Evolutionary conservation across 768 basidiomycete genomes (phyloP).

Genomic region (Jaapia argillacea): DNA sequence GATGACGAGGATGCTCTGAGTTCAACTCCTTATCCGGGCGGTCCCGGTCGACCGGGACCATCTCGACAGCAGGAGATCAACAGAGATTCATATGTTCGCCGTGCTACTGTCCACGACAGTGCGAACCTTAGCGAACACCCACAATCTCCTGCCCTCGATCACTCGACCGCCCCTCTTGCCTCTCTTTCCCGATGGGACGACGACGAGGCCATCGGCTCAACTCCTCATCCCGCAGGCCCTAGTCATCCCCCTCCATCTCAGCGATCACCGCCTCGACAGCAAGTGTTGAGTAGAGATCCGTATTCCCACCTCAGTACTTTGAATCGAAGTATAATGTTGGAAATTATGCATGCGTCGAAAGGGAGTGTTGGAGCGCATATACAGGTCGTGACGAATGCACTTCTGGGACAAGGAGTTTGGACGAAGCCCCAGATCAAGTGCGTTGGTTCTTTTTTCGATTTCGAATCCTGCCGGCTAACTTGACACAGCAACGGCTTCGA

Average conservation of each 20-base stretch:
- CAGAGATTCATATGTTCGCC: neutral
- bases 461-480: neutral
- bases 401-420: neutral
- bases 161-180: too few species aligned
- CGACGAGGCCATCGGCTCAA: too few species aligned
- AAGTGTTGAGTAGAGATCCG: too few species aligned
- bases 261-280: too few species aligned
- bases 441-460: neutral
- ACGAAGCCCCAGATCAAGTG: neutral
- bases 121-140: constrained; percentile 8
- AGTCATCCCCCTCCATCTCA: too few species aligned
- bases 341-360: constrained; percentile 8
- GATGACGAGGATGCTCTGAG: neutral
- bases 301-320: too few species aligned
- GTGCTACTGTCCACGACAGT: neutral
- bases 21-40: neutral
- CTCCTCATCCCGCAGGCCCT: too few species aligned
- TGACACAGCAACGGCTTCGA: constrained; percentile 60
- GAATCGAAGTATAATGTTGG: constrained; percentile 13
- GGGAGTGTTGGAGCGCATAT: neutral
- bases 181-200: too few species aligned
- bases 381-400: neutral
- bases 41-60: neutral
- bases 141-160: constrained; percentile 11
- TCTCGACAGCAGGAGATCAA: neutral